A percentile compares a stretch with the other conserved stretches of the same genome.
phyloP scores from a whole-genome alignment of 2,329 filamentous ascomycete genomes.

The Basipetospora chlamydospora region DNA sequence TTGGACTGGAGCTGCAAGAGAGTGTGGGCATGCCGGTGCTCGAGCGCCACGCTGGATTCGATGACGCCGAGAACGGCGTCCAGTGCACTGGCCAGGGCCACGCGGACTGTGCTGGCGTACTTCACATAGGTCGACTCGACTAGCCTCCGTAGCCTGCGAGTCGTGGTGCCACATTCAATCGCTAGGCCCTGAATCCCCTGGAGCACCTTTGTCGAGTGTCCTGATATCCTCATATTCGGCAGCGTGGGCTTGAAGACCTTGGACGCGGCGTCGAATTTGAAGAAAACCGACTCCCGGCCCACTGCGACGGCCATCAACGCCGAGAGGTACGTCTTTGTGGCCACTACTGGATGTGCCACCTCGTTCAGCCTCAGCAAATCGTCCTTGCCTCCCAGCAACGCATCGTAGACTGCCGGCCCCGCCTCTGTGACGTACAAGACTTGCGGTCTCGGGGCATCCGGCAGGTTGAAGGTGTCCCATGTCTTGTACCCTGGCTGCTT shows the following conservation, averaged over 20 bases:
- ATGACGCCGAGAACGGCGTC: constrained; percentile 32
- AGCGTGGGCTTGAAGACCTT: constrained; percentile 36
- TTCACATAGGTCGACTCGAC: constrained; percentile 29
- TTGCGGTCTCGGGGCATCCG: constrained; percentile 23
- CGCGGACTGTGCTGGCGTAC: constrained; percentile 27
- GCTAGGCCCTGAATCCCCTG: constrained; percentile 31
- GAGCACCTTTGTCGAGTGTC: constrained; percentile 37
- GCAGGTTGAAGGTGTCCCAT: constrained; percentile 52
- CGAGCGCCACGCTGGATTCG: constrained; percentile 31
- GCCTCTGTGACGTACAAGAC: constrained; percentile 54
- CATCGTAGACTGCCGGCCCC: constrained; percentile 51
- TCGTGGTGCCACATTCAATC: constrained; percentile 30
- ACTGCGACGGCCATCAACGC: constrained; percentile 53
- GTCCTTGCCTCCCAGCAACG: constrained; percentile 30
- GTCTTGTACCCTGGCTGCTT: constrained; percentile 36
- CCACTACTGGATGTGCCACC: constrained; percentile 26
- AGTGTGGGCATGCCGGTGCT: constrained; percentile 27
- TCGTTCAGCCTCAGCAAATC: constrained; percentile 26
- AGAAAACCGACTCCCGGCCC: constrained; percentile 59
- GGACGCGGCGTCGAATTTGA: constrained; percentile 40
- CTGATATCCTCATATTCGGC: constrained; percentile 35
- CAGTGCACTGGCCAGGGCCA: constrained; percentile 37
- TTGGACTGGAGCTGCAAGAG: constrained; percentile 37
- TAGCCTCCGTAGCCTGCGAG: constrained; percentile 30
- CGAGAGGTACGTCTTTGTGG: constrained; percentile 32